Conservation (phyloP, 2,329 filamentous ascomycete species). For the Eutypella sp. region DNA sequence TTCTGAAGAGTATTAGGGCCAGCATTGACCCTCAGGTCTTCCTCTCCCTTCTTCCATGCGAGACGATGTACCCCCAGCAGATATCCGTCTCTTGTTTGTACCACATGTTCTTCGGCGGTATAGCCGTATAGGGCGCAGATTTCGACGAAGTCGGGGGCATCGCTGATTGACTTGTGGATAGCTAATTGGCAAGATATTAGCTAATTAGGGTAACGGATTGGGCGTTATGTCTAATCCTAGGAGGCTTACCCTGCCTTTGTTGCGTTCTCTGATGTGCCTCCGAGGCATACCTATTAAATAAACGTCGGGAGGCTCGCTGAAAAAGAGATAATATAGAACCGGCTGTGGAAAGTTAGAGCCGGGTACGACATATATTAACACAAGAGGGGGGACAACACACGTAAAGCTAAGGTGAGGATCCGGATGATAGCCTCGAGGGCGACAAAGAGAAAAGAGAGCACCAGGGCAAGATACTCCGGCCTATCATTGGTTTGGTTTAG, state of each 20-base stretch:
- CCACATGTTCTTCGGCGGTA: constrained; percentile 91
- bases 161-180: constrained; percentile 71
- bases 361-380: no score
- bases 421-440: constrained; percentile 78
- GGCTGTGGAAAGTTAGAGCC: constrained; percentile 47
- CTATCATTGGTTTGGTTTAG: constrained; percentile 35
- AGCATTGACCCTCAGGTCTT: constrained; percentile 70
- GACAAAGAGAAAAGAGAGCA: constrained; percentile 79
- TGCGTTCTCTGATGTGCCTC: constrained; percentile 64
- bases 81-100: constrained; percentile 92
- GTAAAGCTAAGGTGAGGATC: constrained; percentile 81
- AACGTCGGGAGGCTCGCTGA: constrained; percentile 73
- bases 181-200: constrained; percentile 53
- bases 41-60: constrained; percentile 77
- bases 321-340: constrained; percentile 75
- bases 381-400: constrained; percentile 43
- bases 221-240: constrained; percentile 8
- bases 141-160: constrained; percentile 88
- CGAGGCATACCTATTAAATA: constrained; percentile 77
- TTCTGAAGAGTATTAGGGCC: constrained; percentile 66
- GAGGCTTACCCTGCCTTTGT: constrained; percentile 55
- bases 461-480: constrained; percentile 80
- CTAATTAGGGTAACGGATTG: constrained; percentile 49
- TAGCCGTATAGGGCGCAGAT: constrained; percentile 91
- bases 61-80: constrained; percentile 85